Evolutionary conservation across 2,329 filamentous ascomycete genomes (phyloP).

Genomic region (Cladosporium halotolerans): DNA sequence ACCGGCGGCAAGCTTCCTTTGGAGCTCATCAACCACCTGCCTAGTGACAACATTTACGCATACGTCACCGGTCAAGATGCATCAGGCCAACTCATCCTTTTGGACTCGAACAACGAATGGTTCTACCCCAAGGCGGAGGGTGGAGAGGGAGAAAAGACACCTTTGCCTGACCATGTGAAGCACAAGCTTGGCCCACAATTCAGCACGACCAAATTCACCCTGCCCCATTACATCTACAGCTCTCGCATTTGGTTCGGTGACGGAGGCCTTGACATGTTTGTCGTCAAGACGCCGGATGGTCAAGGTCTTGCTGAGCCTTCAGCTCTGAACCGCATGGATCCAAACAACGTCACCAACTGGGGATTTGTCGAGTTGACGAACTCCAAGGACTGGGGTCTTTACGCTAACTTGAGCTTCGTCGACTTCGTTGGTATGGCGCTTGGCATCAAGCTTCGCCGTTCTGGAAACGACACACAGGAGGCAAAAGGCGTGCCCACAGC

Average conservation of each 20-base stretch:
- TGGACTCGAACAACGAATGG: conserved; percentile 32
- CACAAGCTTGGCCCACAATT: conserved; percentile 26
- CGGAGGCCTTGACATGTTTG: conserved; percentile 29
- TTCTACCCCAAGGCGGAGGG: conserved; percentile 35
- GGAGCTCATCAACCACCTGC: conserved; percentile 38
- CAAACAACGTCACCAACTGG: conserved; percentile 37
- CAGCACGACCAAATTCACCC: conserved; percentile 30
- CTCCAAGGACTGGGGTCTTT: conserved; percentile 34
- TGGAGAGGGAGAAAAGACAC: conserved; percentile 12
- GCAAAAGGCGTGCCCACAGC: conserved; percentile 31
- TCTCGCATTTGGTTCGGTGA: conserved; percentile 43
- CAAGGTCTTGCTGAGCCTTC: conserved; percentile 45
- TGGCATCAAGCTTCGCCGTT: conserved; percentile 45
- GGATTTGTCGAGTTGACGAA: conserved; percentile 40
- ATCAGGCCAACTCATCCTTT: conserved; percentile 34
- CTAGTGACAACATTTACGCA: conserved; percentile 31
- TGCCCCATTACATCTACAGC: conserved; percentile 36
- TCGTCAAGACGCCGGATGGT: conserved; percentile 24
- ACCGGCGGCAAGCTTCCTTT: conserved; percentile 10
- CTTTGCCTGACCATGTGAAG: conserved; percentile 18
- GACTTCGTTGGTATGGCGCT: conserved; percentile 36
- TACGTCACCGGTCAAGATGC: conserved; percentile 41
- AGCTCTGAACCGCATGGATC: conserved; percentile 33
- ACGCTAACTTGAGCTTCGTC: conserved; percentile 30
- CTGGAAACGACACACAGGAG: conserved; percentile 53